A percentile compares a stretch with the other conserved stretches of the same genome.
Conservation (phyloP, 2,329 filamentous ascomycete genomes). For the Chaetomiaceae sp. region DNA sequence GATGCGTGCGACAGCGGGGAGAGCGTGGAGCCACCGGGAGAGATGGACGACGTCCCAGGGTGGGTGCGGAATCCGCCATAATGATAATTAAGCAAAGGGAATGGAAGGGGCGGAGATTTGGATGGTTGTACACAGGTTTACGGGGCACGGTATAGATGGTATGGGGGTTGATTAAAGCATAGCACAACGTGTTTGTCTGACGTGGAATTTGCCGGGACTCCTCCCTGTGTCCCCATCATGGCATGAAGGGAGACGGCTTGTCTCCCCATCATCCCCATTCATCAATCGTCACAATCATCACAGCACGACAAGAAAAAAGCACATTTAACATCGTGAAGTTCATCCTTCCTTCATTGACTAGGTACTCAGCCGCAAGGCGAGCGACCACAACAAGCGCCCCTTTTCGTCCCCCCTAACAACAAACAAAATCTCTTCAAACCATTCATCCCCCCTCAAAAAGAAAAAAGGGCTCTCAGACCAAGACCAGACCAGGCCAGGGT, state of each 20-base stretch:
- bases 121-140: neutral
- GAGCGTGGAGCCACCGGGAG: slow-evolving; percentile 24
- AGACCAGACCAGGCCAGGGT: too few relatives aligned
- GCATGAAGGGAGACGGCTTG: neutral
- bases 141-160: neutral
- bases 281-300: too few relatives aligned
- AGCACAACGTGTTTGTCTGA: neutral
- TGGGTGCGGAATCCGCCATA: slow-evolving; percentile 28
- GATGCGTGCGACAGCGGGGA: slow-evolving; percentile 55
- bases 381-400: too few relatives aligned
- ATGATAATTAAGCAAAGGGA: neutral
- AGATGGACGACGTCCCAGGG: slow-evolving; percentile 29
- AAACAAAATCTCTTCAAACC: too few relatives aligned
- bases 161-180: neutral
- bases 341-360: too few relatives aligned
- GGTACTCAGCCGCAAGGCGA: too few relatives aligned
- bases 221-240: neutral
- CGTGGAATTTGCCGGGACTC: neutral
- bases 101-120: neutral
- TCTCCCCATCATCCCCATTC: too few relatives aligned
- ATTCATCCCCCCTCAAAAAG: too few relatives aligned
- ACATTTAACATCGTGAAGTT: too few relatives aligned
- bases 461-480: too few relatives aligned
- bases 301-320: too few relatives aligned
- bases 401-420: too few relatives aligned